phyloP scores from a whole-genome alignment of 768 basidiomycete species.

The Coprinellus aureogranulatus region DNA sequence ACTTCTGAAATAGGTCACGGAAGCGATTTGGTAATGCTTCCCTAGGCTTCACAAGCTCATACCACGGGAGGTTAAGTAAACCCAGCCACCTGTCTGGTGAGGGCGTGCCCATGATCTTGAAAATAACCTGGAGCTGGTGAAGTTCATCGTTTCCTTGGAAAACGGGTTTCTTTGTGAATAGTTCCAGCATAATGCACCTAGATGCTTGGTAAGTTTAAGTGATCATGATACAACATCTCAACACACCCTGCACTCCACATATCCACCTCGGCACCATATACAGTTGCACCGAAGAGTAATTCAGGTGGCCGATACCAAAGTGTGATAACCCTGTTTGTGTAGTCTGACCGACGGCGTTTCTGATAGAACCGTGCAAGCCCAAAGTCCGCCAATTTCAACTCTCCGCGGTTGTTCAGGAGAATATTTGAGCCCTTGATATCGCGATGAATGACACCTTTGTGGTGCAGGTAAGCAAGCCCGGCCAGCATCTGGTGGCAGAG shows the following conservation, averaged over 20 bases:
- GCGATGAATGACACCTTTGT: constrained; percentile 93
- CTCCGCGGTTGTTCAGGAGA: constrained; percentile 83
- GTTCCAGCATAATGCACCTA: constrained; percentile 98
- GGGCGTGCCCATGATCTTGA: constrained; percentile 88
- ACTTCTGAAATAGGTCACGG: constrained; percentile 85
- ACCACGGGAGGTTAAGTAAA: constrained; percentile 88
- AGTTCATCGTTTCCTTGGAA: constrained; percentile 99
- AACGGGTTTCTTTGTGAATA: constrained; percentile 93
- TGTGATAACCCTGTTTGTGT: constrained; percentile 99
- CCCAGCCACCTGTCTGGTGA: constrained; percentile 79
- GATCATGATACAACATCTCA: neutral
- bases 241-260: constrained; percentile 99
- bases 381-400: constrained; percentile 96
- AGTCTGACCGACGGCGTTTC: constrained; percentile 85
- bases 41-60: constrained; percentile 93
- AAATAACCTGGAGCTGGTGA: constrained; percentile 92
- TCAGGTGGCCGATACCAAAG: constrained; percentile 98
- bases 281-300: constrained; percentile 89
- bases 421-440: constrained; percentile 99
- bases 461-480: constrained; percentile 92
- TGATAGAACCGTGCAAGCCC: constrained; percentile 96
- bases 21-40: constrained; percentile 73
- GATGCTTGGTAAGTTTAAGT: neutral
- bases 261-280: constrained; percentile 96
- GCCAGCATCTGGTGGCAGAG: constrained; percentile 94